These are phyloP conservation scores for Catharanthus roseus DNA, from an alignment of 257 asterid genomes.

Conservation along the genomic window DNA sequence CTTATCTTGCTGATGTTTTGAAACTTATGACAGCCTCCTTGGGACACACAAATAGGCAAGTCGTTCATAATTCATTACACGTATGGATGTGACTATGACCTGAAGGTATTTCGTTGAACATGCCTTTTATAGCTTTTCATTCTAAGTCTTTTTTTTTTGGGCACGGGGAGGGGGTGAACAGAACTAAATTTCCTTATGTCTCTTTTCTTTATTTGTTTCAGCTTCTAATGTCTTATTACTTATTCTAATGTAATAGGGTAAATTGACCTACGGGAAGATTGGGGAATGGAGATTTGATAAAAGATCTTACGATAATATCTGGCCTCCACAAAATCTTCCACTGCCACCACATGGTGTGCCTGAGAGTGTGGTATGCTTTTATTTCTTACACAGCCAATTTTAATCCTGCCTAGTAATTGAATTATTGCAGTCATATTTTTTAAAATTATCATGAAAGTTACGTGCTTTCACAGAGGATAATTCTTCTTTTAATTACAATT, in stretches of 20 bases:
- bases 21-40: conserved; percentile 70
- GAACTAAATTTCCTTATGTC: background rate
- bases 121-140: background rate
- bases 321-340: conserved; percentile 83
- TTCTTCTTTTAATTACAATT: no score
- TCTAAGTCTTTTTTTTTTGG: background rate
- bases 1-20: conserved; percentile 13
- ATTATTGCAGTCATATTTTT: background rate
- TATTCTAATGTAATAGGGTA: conserved; percentile 45
- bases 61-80: conserved; percentile 85
- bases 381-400: background rate
- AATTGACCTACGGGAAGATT: conserved; percentile 74
- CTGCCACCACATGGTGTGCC: conserved; percentile 95
- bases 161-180: background rate
- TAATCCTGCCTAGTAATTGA: background rate
- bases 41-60: conserved; percentile 71
- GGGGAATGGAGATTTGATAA: conserved; percentile 99
- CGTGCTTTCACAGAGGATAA: background rate
- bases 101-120: conserved; percentile 45
- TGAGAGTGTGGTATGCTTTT: conserved; percentile 72
- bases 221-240: background rate
- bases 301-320: conserved; percentile 53
- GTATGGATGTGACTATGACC: conserved; percentile 86
- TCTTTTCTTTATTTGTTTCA: background rate
- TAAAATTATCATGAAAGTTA: background rate